Evolutionary conservation across 139 green algal species (phyloP).

Genomic region (Tetradesmus lagerheimii): DNA sequence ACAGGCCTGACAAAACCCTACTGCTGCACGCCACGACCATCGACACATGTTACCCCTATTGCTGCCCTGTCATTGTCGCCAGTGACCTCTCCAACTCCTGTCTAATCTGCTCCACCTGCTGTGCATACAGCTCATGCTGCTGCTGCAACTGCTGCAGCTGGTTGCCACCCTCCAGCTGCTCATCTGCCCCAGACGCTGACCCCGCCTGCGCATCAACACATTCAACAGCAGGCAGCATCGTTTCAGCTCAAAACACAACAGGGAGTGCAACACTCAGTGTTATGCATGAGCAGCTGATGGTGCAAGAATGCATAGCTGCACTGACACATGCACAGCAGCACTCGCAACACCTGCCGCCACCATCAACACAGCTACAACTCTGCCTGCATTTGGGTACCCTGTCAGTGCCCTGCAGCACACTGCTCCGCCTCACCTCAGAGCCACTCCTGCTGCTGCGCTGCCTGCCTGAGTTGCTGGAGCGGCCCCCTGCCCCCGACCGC

Average conservation of each 20-base stretch:
- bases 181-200: not conserved
- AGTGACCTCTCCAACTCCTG: slow-evolving; percentile 61
- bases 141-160: slow-evolving; percentile 65
- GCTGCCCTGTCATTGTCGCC: not conserved
- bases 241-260: no score
- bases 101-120: slow-evolving; percentile 68
- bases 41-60: not conserved
- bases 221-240: not conserved
- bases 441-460: not conserved
- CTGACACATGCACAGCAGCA: not conserved
- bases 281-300: not conserved
- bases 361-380: not conserved
- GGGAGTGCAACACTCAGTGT: no score
- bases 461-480: not conserved
- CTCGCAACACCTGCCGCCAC: not conserved
- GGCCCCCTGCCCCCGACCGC: not conserved
- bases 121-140: slow-evolving; percentile 63
- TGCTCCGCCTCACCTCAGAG: not conserved
- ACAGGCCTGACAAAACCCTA: no score
- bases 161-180: slow-evolving; percentile 2
- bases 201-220: not conserved
- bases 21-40: not conserved
- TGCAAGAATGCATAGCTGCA: not conserved
- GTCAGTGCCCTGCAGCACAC: not conserved
- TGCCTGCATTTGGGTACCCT: not conserved